phyloP scores from a whole-genome alignment of 1,284 basidiomycete genomes.

The Ceratobasidium sp. region DNA sequence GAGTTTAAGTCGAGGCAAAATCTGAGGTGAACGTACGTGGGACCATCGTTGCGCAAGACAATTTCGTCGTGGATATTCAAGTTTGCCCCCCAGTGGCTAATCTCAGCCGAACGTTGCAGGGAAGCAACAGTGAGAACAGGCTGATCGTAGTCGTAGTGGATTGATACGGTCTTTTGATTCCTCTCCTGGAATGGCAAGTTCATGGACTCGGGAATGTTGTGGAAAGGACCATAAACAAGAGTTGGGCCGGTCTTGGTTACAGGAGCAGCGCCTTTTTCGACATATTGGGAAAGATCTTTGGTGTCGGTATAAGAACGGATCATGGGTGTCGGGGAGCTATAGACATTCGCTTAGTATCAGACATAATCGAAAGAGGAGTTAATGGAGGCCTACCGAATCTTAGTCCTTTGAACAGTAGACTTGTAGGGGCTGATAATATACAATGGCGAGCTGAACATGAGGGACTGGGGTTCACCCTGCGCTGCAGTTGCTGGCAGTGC shows the following conservation, averaged over 20 bases:
- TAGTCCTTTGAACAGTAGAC: constrained; percentile 84
- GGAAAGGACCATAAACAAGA: constrained; percentile 89
- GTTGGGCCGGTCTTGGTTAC: constrained; percentile 82
- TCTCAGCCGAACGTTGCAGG: constrained; percentile 83
- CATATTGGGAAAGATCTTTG: constrained; percentile 55
- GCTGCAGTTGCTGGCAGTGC: constrained; percentile 79
- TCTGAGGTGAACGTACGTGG: constrained; percentile 68
- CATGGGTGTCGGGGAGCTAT: constrained; percentile 44
- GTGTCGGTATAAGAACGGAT: constrained; percentile 70
- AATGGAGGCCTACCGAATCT: constrained; percentile 73
- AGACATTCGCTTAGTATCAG: constrained; percentile 31
- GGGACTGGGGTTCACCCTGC: constrained; percentile 82
- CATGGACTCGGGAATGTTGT: constrained; percentile 72
- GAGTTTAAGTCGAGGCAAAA: constrained; percentile 8
- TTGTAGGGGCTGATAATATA: constrained; percentile 85
- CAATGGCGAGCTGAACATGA: constrained; percentile 80
- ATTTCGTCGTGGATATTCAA: constrained; percentile 93
- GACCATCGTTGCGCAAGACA: constrained; percentile 85
- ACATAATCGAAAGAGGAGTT: constrained; percentile 39
- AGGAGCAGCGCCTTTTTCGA: constrained; percentile 53
- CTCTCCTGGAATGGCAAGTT: constrained; percentile 65
- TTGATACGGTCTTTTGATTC: constrained; percentile 70
- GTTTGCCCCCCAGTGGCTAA: constrained; percentile 97
- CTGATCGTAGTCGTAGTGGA: constrained; percentile 85
- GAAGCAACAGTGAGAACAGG: constrained; percentile 82